A percentile compares a stretch with the other conserved stretches of the same genome.
Evolutionary conservation across 345 rosid species (phyloP).

Genomic region (Balakata baccata): DNA sequence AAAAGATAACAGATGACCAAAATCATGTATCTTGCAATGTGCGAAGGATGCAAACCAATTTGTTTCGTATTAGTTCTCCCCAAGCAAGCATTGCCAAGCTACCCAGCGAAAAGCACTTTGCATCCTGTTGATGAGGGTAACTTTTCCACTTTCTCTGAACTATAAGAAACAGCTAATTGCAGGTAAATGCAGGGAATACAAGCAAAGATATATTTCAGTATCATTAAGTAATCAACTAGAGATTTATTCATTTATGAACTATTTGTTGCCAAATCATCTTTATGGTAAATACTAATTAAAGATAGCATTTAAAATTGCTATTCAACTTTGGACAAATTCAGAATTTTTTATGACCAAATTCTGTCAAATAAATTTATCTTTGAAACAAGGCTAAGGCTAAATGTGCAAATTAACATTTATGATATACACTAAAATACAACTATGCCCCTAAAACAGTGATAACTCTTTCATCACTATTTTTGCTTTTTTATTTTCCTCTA

Average conservation of each 20-base stretch:
- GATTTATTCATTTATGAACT: not conserved
- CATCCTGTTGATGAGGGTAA: not conserved
- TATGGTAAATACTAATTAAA: too few relatives aligned
- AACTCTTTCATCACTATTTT: too few relatives aligned
- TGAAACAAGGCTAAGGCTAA: too few relatives aligned
- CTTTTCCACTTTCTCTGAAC: constrained; percentile 14
- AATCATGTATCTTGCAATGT: constrained; percentile 5
- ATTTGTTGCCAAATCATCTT: too few relatives aligned
- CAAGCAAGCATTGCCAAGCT: constrained; percentile 2
- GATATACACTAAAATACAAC: too few relatives aligned
- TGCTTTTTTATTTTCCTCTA: too few relatives aligned
- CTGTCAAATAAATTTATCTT: too few relatives aligned
- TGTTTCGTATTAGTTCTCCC: constrained; percentile 4
- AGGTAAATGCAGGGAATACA: not conserved
- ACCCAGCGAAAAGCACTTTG: constrained; percentile 2
- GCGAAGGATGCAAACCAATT: not conserved
- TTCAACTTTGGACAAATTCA: too few relatives aligned
- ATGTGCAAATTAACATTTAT: too few relatives aligned
- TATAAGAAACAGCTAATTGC: constrained; percentile 1
- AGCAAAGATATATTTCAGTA: constrained; percentile 7
- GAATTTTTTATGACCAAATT: not conserved
- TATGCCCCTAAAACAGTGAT: too few relatives aligned
- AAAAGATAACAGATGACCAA: constrained; percentile 4
- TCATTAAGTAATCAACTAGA: not conserved
- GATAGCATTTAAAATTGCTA: too few relatives aligned